Conservation (phyloP, 2,329 filamentous ascomycete species). For the Colletotrichum graminicola region DNA sequence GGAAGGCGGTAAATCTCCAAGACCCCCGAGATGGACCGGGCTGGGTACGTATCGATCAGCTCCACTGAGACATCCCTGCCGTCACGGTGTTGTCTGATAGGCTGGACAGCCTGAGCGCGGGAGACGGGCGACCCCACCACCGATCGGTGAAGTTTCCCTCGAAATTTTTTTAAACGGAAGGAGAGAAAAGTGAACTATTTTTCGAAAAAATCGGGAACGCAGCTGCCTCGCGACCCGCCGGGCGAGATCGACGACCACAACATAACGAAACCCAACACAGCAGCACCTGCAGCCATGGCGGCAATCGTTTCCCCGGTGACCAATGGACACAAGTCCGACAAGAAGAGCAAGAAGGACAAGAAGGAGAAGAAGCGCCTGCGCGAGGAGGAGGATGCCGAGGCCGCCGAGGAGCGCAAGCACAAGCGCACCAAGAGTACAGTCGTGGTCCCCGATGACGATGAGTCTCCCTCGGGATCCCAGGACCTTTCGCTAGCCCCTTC, state of each 20-base stretch:
- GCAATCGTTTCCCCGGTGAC: conserved; percentile 50
- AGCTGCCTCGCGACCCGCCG: conserved; percentile 40
- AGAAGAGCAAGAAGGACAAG: conserved; percentile 55
- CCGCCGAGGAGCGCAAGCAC: conserved; percentile 59
- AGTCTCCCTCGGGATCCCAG: conserved; percentile 24
- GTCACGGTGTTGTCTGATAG: conserved; percentile 38
- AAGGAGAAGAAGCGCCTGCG: conserved; percentile 59
- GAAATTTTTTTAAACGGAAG: conserved; percentile 33
- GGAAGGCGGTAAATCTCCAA: conserved; percentile 22
- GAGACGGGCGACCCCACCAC: conserved; percentile 40
- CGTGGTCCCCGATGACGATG: conserved; percentile 28
- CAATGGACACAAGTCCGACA: conserved; percentile 51
- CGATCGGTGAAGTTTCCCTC: conserved; percentile 39
- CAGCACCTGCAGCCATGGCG: conserved; percentile 48
- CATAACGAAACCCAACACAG: neutral
- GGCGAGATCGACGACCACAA: conserved; percentile 18
- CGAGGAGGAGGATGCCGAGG: conserved; percentile 58
- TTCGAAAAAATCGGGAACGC: conserved; percentile 19
- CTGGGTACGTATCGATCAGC: conserved; percentile 8
- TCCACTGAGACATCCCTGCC: conserved; percentile 7
- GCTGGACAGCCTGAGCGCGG: conserved; percentile 27
- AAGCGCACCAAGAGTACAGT: conserved; percentile 63
- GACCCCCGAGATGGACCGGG: neutral
- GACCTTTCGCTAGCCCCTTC: conserved; percentile 41
- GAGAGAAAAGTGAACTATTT: conserved; percentile 3